A percentile compares a stretch with the other conserved stretches of the same genome.
phyloP scores from a whole-genome alignment of 2,329 filamentous ascomycete species.

The Penicillium hordei region DNA sequence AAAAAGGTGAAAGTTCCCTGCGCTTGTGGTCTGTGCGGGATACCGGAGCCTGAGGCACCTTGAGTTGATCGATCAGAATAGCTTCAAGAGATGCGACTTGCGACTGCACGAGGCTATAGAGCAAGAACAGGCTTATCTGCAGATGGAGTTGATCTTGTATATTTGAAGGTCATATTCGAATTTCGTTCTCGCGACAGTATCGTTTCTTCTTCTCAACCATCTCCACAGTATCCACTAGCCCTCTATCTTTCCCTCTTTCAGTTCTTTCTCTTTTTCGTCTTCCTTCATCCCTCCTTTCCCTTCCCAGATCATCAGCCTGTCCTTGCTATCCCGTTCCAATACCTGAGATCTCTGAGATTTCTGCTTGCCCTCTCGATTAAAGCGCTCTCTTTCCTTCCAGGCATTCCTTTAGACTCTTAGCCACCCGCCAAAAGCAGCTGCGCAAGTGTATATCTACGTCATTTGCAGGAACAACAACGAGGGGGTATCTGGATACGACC shows the following conservation, averaged over 20 bases:
- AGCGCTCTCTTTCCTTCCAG: constrained; percentile 5
- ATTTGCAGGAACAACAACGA: constrained; percentile 12
- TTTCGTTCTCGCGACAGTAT: not conserved
- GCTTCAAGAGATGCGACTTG: constrained; percentile 8
- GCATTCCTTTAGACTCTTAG: not conserved
- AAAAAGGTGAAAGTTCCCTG: constrained; percentile 34
- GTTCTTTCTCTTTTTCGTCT: constrained; percentile 22
- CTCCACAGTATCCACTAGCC: constrained; percentile 34
- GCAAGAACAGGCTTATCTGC: not conserved
- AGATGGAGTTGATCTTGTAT: not conserved
- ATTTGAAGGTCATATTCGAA: not conserved
- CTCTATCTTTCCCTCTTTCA: constrained; percentile 31
- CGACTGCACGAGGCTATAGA: not conserved
- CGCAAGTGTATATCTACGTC: constrained; percentile 12
- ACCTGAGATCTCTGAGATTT: constrained; percentile 1
- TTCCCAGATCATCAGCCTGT: constrained; percentile 21
- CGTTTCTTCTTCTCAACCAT: constrained; percentile 22
- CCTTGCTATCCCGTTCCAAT: constrained; percentile 10
- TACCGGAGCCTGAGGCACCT: constrained; percentile 21
- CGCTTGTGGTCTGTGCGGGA: constrained; percentile 20
- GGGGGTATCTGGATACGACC: constrained; percentile 24
- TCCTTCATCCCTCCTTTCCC: constrained; percentile 17
- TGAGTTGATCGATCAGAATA: constrained; percentile 23
- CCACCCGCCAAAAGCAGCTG: not conserved
- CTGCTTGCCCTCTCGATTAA: constrained; percentile 12